These are phyloP conservation scores for Asterella californica DNA, from an alignment of 225 moss, liverwort and hornwort genomes.

Conservation along the genomic window DNA sequence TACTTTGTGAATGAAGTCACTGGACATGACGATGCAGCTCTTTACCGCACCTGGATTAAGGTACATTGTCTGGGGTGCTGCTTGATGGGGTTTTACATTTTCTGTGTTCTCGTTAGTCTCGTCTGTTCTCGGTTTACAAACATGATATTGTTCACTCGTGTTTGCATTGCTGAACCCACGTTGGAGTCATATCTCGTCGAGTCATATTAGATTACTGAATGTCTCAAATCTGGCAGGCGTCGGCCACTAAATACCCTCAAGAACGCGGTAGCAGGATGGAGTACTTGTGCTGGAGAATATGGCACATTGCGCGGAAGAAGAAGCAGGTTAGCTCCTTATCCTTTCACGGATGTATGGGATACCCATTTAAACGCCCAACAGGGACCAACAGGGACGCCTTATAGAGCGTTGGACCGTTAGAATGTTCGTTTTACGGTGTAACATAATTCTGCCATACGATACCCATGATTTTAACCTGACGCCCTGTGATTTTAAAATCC, in stretches of 20 bases:
- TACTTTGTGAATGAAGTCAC: constrained; percentile 60
- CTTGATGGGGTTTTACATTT: background rate
- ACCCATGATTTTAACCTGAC: background rate
- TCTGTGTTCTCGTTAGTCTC: background rate
- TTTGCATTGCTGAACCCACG: background rate
- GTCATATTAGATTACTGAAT: background rate
- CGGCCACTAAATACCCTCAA: constrained; percentile 49
- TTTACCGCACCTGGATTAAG: constrained; percentile 55
- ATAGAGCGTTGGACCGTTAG: background rate
- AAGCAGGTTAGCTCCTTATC: constrained; percentile 37
- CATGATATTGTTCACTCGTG: too few species aligned
- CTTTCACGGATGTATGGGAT: background rate
- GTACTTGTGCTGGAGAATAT: constrained; percentile 65
- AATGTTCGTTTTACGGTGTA: background rate
- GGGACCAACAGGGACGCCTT: too few species aligned
- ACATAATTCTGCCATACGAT: background rate
- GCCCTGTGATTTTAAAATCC: background rate
- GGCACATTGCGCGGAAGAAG: constrained; percentile 62
- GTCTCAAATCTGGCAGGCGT: constrained; percentile 32
- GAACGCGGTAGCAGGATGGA: constrained; percentile 53
- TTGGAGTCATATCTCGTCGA: background rate
- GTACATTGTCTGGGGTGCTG: constrained; percentile 17
- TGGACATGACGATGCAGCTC: constrained; percentile 52
- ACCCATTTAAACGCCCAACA: too few species aligned
- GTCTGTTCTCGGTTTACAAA: background rate